phyloP scores from a whole-genome alignment of 805 yeast species.

The Teunomyces cretensis region DNA sequence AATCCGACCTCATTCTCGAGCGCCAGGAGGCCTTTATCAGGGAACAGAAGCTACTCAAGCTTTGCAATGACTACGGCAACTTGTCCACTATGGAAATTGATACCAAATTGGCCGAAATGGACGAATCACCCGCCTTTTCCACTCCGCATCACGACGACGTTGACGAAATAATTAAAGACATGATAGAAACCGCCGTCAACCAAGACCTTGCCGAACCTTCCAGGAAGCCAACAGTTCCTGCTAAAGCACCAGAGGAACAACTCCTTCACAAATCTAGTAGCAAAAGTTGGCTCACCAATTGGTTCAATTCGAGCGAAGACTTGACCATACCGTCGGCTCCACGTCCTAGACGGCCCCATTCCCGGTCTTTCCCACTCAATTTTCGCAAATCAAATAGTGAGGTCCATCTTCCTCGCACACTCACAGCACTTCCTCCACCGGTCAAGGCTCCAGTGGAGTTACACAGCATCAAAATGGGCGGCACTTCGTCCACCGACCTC shows the following conservation, averaged over 20 bases:
- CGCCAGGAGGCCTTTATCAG: constrained; percentile 31
- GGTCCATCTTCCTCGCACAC: not conserved
- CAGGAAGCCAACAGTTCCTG: not conserved
- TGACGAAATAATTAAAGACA: constrained; percentile 20
- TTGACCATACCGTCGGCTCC: not conserved
- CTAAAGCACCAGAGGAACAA: not conserved
- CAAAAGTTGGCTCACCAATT: constrained; percentile 15
- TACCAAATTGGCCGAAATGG: constrained; percentile 19
- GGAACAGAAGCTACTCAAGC: constrained; percentile 32
- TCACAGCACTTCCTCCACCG: not conserved
- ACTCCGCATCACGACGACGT: constrained; percentile 5
- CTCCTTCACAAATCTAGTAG: constrained; percentile 1
- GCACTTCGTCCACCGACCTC: not conserved
- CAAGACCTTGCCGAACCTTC: constrained; percentile 13
- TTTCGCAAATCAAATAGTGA: not conserved
- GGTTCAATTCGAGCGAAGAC: constrained; percentile 14
- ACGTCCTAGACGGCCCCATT: constrained; percentile 15
- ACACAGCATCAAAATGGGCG: constrained; percentile 22
- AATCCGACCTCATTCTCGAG: constrained; percentile 42
- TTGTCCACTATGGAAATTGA: constrained; percentile 37
- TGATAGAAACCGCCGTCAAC: constrained; percentile 31
- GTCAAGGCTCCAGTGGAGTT: constrained; percentile 44
- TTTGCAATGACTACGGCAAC: constrained; percentile 37
- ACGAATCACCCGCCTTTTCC: not conserved
- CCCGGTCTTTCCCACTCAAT: constrained; percentile 9